phyloP scores from a whole-genome alignment of 1,284 basidiomycete genomes.

The Tylopilus orsonianus region DNA sequence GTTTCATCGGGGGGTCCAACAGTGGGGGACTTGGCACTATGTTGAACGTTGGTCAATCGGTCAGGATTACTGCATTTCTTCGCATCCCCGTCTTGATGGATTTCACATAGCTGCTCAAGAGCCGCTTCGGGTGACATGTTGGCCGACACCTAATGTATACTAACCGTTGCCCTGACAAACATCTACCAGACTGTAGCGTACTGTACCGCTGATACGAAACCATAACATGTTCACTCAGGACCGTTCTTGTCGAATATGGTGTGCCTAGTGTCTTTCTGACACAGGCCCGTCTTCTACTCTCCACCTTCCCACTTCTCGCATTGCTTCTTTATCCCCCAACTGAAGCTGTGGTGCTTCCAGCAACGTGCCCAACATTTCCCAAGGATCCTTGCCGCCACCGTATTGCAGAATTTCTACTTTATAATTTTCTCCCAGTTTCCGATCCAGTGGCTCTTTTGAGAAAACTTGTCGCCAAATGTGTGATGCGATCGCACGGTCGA shows the following conservation, averaged over 20 bases:
- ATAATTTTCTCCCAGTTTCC: conserved; percentile 74
- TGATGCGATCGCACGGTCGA: conserved; percentile 93
- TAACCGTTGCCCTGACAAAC: not conserved
- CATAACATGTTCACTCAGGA: no score
- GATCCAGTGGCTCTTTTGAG: conserved; percentile 56
- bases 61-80: not conserved
- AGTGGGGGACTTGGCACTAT: conserved; percentile 65
- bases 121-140: conserved; percentile 38
- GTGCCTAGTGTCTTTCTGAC: conserved; percentile 45
- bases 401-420: conserved; percentile 75
- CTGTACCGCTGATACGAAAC: no score
- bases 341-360: conserved; percentile 64
- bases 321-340: conserved; percentile 75
- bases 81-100: not conserved
- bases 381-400: conserved; percentile 92
- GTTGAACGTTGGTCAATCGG: conserved; percentile 55
- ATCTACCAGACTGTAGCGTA: no score
- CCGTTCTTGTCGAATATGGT: no score
- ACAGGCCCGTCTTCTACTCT: conserved; percentile 70
- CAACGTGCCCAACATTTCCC: conserved; percentile 86
- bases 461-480: conserved; percentile 86
- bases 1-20: conserved; percentile 53
- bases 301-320: conserved; percentile 90
- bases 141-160: not conserved
- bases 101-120: conserved; percentile 31